These are phyloP conservation scores for Paramecium bursaria DNA, from an alignment of 73 alveolate species.

Conservation along the genomic window DNA sequence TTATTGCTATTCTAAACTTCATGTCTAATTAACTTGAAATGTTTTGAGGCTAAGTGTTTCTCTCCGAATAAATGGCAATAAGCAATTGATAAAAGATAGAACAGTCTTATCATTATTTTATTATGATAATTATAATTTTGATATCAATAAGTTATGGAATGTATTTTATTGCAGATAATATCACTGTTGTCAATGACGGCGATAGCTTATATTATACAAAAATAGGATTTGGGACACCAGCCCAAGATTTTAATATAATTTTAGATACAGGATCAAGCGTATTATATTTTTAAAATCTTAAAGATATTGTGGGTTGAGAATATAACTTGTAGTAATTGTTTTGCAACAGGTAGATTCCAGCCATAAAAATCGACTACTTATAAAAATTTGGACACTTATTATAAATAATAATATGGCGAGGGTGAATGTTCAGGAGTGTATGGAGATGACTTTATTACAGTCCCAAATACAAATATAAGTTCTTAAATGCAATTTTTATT, in stretches of 20 bases:
- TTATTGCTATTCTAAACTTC: too few species aligned
- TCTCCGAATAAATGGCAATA: too few species aligned
- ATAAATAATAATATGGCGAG: neutral
- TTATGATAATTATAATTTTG: too few species aligned
- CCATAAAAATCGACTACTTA: conserved; percentile 5
- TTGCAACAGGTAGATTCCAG: neutral
- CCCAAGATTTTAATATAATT: neutral
- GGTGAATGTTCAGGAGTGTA: conserved; percentile 39
- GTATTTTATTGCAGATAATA: too few species aligned
- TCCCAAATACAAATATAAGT: conserved; percentile 7
- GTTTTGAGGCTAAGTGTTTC: too few species aligned
- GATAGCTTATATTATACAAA: neutral
- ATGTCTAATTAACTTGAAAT: too few species aligned
- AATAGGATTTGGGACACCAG: conserved; percentile 20
- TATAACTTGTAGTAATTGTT: conserved; percentile 16
- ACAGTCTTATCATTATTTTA: too few species aligned
- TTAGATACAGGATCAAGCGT: conserved; percentile 57
- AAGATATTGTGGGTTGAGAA: conserved; percentile 55
- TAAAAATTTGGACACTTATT: neutral
- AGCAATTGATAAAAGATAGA: too few species aligned
- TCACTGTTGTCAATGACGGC: too few species aligned
- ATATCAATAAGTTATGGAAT: too few species aligned
- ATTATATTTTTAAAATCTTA: neutral
- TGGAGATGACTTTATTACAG: neutral
- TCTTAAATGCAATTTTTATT: neutral